Conservation (phyloP, 2,329 filamentous ascomycete species). For the Colletotrichum euphorbiae region DNA sequence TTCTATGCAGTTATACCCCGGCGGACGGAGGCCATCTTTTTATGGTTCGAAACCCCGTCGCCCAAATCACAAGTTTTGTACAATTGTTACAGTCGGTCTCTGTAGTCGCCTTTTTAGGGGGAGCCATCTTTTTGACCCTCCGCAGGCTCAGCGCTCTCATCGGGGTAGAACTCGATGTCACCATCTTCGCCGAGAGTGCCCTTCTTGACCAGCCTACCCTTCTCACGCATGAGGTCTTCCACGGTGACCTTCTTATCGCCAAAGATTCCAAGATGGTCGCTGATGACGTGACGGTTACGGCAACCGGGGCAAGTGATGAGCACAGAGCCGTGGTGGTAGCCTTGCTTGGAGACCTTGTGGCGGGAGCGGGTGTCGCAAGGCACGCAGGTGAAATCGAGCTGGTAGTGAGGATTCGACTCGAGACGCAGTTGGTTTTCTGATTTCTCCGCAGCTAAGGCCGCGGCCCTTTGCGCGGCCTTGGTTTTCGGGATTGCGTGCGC, state of each 20-base stretch:
- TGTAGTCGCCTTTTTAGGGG: not conserved
- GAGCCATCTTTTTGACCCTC: conserved; percentile 20
- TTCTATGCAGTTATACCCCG: conserved; percentile 29
- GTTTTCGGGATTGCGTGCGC: conserved; percentile 45
- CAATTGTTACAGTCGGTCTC: not conserved
- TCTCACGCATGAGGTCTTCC: conserved; percentile 81
- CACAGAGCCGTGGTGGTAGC: conserved; percentile 90
- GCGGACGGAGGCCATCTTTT: conserved; percentile 5
- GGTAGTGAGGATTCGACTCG: conserved; percentile 75
- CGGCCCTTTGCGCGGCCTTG: conserved; percentile 15
- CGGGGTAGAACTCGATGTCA: conserved; percentile 94
- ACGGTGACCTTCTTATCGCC: conserved; percentile 76
- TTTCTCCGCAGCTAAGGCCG: conserved; percentile 37
- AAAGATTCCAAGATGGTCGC: conserved; percentile 86
- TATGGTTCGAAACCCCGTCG: not conserved
- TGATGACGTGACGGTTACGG: conserved; percentile 89
- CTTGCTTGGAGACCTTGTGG: conserved; percentile 91
- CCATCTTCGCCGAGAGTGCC: conserved; percentile 79
- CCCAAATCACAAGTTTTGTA: conserved; percentile 7
- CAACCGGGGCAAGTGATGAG: conserved; percentile 90
- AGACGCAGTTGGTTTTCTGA: conserved; percentile 40
- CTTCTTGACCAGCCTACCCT: conserved; percentile 79
- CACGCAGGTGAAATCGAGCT: conserved; percentile 92
- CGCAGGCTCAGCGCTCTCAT: conserved; percentile 58
- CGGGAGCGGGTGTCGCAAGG: conserved; percentile 84